These are phyloP conservation scores for Bipolaris oryzae DNA, from an alignment of 2,329 filamentous ascomycete genomes.

Conservation along the genomic window DNA sequence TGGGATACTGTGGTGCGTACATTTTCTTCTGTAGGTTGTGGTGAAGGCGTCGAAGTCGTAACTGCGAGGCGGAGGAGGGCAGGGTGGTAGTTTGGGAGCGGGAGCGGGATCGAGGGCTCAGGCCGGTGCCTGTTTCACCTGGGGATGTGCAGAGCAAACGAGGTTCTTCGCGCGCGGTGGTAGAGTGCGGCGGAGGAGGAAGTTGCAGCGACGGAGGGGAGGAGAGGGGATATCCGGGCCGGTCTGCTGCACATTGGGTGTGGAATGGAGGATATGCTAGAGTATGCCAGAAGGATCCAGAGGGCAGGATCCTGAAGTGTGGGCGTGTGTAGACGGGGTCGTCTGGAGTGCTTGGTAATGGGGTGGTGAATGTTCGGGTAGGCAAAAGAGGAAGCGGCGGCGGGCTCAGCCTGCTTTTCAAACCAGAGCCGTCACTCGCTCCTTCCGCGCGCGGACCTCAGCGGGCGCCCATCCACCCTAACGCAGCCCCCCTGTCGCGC, in stretches of 20 bases:
- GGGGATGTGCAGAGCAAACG: slow-evolving; percentile 39
- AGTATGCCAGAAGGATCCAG: slow-evolving; percentile 47
- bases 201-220: slow-evolving; percentile 42
- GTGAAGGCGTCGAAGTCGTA: not conserved
- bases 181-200: slow-evolving; percentile 26
- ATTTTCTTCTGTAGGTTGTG: slow-evolving; percentile 23
- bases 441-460: slow-evolving; percentile 25
- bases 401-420: slow-evolving; percentile 31
- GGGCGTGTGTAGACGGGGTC: slow-evolving; percentile 22
- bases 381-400: slow-evolving; percentile 27
- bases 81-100: not conserved
- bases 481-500: slow-evolving; percentile 24
- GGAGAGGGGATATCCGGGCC: slow-evolving; percentile 35
- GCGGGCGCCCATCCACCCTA: slow-evolving; percentile 15
- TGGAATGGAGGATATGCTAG: slow-evolving; percentile 19
- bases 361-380: slow-evolving; percentile 18
- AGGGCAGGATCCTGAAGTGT: slow-evolving; percentile 20
- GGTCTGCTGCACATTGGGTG: slow-evolving; percentile 48
- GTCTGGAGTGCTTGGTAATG: slow-evolving; percentile 40
- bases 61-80: not conserved
- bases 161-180: slow-evolving; percentile 30
- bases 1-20: slow-evolving; percentile 43
- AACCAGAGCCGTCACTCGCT: slow-evolving; percentile 16
- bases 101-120: slow-evolving; percentile 18
- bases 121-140: slow-evolving; percentile 45